Evolutionary conservation across 495 filamentous ascomycete genomes (phyloP).

Genomic region (Penicillium robsamsonii): DNA sequence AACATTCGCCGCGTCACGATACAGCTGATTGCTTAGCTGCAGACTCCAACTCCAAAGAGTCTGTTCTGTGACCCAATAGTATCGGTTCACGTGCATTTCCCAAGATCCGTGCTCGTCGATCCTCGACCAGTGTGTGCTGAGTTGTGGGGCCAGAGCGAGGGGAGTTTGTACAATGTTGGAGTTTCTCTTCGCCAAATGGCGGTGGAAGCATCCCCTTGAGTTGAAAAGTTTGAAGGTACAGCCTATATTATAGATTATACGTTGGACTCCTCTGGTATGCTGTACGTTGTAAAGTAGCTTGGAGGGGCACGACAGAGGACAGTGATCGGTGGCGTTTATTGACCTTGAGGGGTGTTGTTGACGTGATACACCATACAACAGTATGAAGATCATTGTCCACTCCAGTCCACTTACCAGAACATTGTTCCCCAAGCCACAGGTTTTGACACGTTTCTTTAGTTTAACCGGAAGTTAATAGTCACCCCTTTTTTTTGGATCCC

Average conservation of each 20-base stretch:
- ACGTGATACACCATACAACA: constrained; percentile 5
- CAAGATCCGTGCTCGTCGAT: constrained; percentile 21
- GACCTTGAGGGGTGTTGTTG: constrained; percentile 12
- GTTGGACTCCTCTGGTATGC: background rate
- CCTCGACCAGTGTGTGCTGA: constrained; percentile 17
- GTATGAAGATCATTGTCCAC: constrained; percentile 14
- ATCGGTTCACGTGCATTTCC: background rate
- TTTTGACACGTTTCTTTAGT: constrained; percentile 12
- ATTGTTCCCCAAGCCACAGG: constrained; percentile 12
- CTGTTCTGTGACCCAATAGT: constrained; percentile 15
- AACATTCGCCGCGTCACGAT: constrained; percentile 24
- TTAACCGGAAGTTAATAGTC: constrained; percentile 5
- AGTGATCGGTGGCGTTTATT: constrained; percentile 12
- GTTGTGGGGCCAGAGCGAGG: constrained; percentile 19
- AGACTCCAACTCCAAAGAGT: constrained; percentile 15
- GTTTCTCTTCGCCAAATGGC: constrained; percentile 14
- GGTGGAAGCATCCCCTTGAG: constrained; percentile 13
- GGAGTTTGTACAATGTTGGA: background rate
- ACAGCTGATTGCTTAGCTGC: constrained; percentile 7
- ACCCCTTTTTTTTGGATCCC: constrained; percentile 7
- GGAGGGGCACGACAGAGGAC: background rate
- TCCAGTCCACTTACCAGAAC: constrained; percentile 1
- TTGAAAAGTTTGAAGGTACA: background rate
- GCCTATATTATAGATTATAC: background rate
- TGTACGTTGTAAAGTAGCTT: background rate